phyloP scores from a whole-genome alignment of 2,329 filamentous ascomycete genomes.

The Purpureocillium lavendulum region DNA sequence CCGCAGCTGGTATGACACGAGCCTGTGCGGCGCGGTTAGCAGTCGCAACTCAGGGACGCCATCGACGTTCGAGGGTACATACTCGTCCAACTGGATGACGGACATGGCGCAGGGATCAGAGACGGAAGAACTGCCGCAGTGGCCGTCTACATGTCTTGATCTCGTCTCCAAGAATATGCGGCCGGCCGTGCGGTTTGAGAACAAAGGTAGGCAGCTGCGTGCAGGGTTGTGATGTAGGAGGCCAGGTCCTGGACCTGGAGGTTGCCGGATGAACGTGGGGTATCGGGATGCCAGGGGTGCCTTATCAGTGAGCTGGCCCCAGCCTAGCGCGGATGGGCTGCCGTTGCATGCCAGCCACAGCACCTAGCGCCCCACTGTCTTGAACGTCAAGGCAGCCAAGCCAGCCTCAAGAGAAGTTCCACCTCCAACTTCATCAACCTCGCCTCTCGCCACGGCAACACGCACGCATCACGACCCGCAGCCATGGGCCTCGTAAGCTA shows the following conservation, averaged over 20 bases:
- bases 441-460: too few species aligned
- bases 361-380: too few species aligned
- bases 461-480: neutral
- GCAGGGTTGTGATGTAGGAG: too few species aligned
- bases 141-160: conserved; percentile 12
- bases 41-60: conserved; percentile 6
- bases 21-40: conserved; percentile 34
- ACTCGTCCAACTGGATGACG: conserved; percentile 30
- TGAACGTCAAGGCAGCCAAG: conserved; percentile 2
- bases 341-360: too few species aligned
- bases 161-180: too few species aligned
- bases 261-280: too few species aligned
- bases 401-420: neutral
- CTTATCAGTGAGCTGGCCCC: too few species aligned
- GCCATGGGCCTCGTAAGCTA: conserved; percentile 75
- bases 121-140: neutral
- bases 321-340: too few species aligned
- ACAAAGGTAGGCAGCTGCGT: too few species aligned
- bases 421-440: neutral
- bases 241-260: too few species aligned
- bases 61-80: conserved; percentile 7
- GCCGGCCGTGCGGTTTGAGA: neutral
- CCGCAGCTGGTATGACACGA: conserved; percentile 75
- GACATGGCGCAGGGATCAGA: conserved; percentile 19
- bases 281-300: too few species aligned